Conservation (phyloP, 2,329 filamentous ascomycete genomes). For the Phialophora verrucosa region DNA sequence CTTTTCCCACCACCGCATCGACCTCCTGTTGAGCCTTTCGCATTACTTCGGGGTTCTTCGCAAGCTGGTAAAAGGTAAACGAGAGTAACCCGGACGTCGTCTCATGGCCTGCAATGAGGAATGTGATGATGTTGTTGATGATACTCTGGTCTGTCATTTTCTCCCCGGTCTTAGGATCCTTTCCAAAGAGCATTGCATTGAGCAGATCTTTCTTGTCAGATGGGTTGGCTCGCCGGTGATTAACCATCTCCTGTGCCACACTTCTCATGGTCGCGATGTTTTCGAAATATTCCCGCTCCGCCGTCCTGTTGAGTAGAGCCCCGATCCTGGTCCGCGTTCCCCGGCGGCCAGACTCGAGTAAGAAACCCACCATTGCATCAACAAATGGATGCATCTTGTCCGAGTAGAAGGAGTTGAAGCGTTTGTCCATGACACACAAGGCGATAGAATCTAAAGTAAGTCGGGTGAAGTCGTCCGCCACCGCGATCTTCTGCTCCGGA, state of each 20-base stretch:
- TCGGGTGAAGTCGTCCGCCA: constrained; percentile 72
- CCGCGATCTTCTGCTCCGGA: constrained; percentile 61
- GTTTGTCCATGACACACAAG: constrained; percentile 72
- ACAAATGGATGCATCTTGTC: constrained; percentile 74
- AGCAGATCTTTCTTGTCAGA: constrained; percentile 64
- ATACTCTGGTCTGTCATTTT: constrained; percentile 64
- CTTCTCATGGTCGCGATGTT: constrained; percentile 36
- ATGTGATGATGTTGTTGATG: constrained; percentile 71
- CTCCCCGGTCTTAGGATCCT: constrained; percentile 67
- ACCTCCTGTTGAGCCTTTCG: constrained; percentile 70
- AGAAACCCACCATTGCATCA: constrained; percentile 67
- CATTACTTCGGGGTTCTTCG: constrained; percentile 67
- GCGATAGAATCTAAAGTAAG: constrained; percentile 74
- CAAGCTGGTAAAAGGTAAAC: constrained; percentile 68
- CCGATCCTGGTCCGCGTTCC: constrained; percentile 56
- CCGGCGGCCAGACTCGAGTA: constrained; percentile 61
- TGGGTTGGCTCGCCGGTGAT: constrained; percentile 60
- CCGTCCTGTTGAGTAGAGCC: constrained; percentile 39
- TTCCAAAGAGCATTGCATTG: constrained; percentile 62
- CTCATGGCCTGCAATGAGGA: constrained; percentile 67
- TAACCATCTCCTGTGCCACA: constrained; percentile 56
- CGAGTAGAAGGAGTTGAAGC: constrained; percentile 77
- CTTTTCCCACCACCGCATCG: constrained; percentile 66
- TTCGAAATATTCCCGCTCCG: constrained; percentile 29
- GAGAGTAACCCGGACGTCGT: constrained; percentile 72